A percentile compares a stretch with the other conserved stretches of the same genome.
Evolutionary conservation across 306 rosid species (phyloP).

Genomic region (Gastrolobium villosum): DNA sequence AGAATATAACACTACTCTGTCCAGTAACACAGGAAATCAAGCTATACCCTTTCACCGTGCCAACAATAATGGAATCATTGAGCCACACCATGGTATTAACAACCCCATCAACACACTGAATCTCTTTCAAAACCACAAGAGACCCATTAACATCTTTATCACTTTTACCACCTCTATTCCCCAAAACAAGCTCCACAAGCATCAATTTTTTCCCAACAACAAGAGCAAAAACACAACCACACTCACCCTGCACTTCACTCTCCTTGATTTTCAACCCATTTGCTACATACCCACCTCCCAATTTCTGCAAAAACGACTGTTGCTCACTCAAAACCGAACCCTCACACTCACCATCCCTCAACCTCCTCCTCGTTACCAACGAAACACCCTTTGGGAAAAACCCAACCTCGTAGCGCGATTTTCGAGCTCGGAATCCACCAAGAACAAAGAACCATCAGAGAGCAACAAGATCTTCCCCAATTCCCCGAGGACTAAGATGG

Average conservation of each 20-base stretch:
- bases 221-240: slow-evolving; percentile 65
- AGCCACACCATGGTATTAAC: slow-evolving; percentile 84
- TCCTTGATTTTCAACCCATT: slow-evolving; percentile 79
- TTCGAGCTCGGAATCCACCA: slow-evolving; percentile 65
- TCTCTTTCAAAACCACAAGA: slow-evolving; percentile 76
- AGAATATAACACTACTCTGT: slow-evolving; percentile 78
- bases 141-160: slow-evolving; percentile 63
- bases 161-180: slow-evolving; percentile 58
- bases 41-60: slow-evolving; percentile 80
- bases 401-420: slow-evolving; percentile 66
- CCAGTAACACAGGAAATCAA: slow-evolving; percentile 85
- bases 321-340: slow-evolving; percentile 53
- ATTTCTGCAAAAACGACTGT: slow-evolving; percentile 69
- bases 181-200: slow-evolving; percentile 74
- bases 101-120: slow-evolving; percentile 85
- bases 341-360: slow-evolving; percentile 66
- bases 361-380: slow-evolving; percentile 64
- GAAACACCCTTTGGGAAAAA: slow-evolving; percentile 68
- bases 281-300: slow-evolving; percentile 72
- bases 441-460: slow-evolving; percentile 74
- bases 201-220: slow-evolving; percentile 73
- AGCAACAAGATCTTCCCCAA: slow-evolving; percentile 70
- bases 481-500: slow-evolving; percentile 62
- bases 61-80: slow-evolving; percentile 82
- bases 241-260: slow-evolving; percentile 54